Percentiles rank a stretch among this genome's conserved stretches.
Conservation (phyloP, 108 stramenopile genomes). For the Fragilaria crotonensis region DNA sequence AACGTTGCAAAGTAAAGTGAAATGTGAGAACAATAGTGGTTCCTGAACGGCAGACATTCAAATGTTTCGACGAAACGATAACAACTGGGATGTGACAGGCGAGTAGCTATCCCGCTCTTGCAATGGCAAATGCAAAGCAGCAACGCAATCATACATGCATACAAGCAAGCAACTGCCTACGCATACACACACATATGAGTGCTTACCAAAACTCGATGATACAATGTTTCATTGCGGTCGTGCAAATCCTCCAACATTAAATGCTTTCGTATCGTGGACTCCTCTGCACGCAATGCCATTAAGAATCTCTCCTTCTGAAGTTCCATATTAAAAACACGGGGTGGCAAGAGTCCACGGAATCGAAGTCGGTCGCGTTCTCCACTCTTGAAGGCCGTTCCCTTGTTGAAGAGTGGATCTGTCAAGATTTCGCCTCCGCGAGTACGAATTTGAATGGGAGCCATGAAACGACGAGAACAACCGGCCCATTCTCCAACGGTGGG, state of each 20-base stretch:
- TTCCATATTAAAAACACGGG: conserved; percentile 46
- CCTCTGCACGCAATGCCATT: conserved; percentile 42
- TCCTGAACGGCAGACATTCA: too few species aligned
- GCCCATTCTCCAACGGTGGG: conserved; percentile 68
- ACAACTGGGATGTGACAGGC: too few species aligned
- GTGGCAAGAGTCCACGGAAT: conserved; percentile 80
- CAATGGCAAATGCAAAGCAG: too few species aligned
- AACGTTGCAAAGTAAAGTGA: background rate
- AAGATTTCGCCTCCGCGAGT: conserved; percentile 43
- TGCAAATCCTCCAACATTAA: conserved; percentile 87
- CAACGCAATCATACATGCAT: too few species aligned
- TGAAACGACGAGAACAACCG: conserved; percentile 56
- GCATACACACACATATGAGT: too few species aligned
- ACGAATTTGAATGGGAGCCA: conserved; percentile 52
- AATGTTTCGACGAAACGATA: too few species aligned
- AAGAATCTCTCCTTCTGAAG: conserved; percentile 69
- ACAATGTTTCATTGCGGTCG: conserved; percentile 95
- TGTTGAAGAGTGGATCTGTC: conserved; percentile 76
- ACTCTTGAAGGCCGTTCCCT: conserved; percentile 76
- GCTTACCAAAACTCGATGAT: conserved; percentile 79
- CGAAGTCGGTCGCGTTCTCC: conserved; percentile 88
- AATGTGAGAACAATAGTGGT: too few species aligned
- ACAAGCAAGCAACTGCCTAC: too few species aligned
- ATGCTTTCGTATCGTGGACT: conserved; percentile 86
- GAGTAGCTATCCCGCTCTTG: too few species aligned